Conservation (phyloP, 2,329 filamentous ascomycete species). For the Fusarium chlamydosporum region DNA sequence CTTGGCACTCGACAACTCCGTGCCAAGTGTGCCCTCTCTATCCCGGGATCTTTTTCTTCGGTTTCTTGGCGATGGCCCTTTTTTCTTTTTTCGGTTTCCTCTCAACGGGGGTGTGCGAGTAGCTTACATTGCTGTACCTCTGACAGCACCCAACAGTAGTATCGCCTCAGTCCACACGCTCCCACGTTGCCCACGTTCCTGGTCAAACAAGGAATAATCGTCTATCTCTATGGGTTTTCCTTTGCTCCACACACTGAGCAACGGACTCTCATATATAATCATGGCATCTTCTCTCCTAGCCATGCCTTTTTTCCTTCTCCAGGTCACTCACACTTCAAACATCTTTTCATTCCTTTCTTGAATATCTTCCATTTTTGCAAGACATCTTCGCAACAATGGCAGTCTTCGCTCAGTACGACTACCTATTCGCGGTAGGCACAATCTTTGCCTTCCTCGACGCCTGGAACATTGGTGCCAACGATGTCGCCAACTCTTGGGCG, state of each 20-base stretch:
- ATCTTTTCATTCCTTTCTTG: background rate
- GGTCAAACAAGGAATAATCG: background rate
- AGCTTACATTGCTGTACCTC: background rate
- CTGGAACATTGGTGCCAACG: conserved; percentile 74
- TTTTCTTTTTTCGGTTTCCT: conserved; percentile 3
- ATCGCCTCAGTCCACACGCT: background rate
- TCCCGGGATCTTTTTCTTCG: conserved; percentile 7
- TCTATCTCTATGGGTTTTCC: conserved; percentile 13
- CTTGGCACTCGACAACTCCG: conserved; percentile 33
- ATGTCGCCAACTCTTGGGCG: conserved; percentile 85
- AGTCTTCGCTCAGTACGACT: conserved; percentile 67
- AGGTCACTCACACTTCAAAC: conserved; percentile 12
- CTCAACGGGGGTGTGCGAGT: conserved; percentile 24
- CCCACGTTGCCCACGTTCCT: conserved; percentile 1
- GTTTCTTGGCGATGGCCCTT: conserved; percentile 35
- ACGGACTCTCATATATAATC: conserved; percentile 28
- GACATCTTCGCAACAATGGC: conserved; percentile 38
- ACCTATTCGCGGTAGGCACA: conserved; percentile 74
- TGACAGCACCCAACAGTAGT: background rate
- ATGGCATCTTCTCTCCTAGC: conserved; percentile 14
- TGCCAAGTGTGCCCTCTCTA: conserved; percentile 28
- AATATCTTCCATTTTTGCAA: conserved; percentile 8
- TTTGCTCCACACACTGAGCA: conserved; percentile 10
- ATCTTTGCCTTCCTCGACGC: conserved; percentile 76
- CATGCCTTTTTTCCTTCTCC: conserved; percentile 3